These are phyloP conservation scores for Monosporozyma aerobia DNA, from an alignment of 805 yeast species.

Conservation along the genomic window DNA sequence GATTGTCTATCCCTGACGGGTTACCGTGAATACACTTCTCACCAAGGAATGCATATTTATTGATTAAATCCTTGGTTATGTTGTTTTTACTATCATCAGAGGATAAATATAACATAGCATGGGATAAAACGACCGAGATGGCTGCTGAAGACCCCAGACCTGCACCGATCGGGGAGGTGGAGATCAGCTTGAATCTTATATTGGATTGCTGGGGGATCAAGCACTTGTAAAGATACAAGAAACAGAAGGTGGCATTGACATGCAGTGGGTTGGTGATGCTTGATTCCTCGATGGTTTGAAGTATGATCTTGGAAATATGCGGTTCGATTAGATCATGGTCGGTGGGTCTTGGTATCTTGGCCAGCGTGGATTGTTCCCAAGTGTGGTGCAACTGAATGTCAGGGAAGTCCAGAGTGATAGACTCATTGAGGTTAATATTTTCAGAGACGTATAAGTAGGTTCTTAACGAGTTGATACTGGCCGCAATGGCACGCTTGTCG, in stretches of 20 bases:
- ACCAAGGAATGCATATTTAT: conserved; percentile 84
- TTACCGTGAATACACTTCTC: conserved; percentile 94
- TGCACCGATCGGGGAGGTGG: conserved; percentile 79
- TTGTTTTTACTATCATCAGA: conserved; percentile 16
- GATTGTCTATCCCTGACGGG: conserved; percentile 94
- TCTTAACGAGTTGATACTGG: conserved; percentile 70
- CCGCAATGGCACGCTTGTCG: conserved; percentile 91
- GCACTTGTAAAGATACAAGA: conserved; percentile 56
- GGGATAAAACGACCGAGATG: conserved; percentile 70
- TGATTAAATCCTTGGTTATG: conserved; percentile 52
- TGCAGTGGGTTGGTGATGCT: conserved; percentile 40
- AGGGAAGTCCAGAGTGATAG: conserved; percentile 65
- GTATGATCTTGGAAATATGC: not conserved
- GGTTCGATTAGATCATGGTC: not conserved
- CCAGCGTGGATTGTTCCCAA: conserved; percentile 37
- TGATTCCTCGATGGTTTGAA: not conserved
- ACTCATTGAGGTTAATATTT: conserved; percentile 28
- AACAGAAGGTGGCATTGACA: conserved; percentile 71
- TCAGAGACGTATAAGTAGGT: conserved; percentile 62
- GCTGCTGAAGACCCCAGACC: conserved; percentile 95
- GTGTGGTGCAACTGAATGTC: conserved; percentile 59
- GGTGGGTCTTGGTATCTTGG: not conserved
- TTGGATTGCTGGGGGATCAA: not conserved
- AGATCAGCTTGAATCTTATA: not conserved
- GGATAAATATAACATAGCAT: conserved; percentile 48